Evolutionary conservation across 345 rosid genomes (phyloP).

Genomic region (Rhodamnia argentea): DNA sequence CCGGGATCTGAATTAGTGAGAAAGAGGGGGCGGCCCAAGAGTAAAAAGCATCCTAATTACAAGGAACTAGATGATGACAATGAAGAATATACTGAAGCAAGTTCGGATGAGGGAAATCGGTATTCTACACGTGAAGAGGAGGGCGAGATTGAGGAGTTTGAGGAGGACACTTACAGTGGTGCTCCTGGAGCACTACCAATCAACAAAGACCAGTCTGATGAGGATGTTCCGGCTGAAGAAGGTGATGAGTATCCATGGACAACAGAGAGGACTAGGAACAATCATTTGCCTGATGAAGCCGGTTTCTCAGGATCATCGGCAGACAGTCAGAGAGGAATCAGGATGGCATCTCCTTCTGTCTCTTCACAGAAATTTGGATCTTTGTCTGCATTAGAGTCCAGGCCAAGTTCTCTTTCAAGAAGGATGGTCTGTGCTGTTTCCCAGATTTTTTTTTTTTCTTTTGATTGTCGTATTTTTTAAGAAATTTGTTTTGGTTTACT

Average conservation of each 20-base stretch:
- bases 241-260: constrained; percentile 46
- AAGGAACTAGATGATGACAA: constrained; percentile 89
- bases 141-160: constrained; percentile 70
- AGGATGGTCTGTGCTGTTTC: constrained; percentile 48
- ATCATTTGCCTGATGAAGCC: constrained; percentile 42
- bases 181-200: constrained; percentile 42
- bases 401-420: constrained; percentile 76
- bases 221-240: constrained; percentile 50
- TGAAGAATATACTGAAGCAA: constrained; percentile 82
- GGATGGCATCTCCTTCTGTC: constrained; percentile 66
- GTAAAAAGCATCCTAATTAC: constrained; percentile 74
- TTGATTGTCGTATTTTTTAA: not conserved
- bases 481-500: constrained; percentile 3
- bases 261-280: constrained; percentile 40
- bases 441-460: not conserved
- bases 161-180: constrained; percentile 74
- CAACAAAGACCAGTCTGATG: constrained; percentile 71
- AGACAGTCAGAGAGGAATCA: constrained; percentile 50
- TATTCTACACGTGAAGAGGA: constrained; percentile 85
- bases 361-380: constrained; percentile 94
- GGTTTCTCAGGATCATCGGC: constrained; percentile 94
- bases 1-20: constrained; percentile 36
- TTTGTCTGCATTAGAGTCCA: constrained; percentile 88
- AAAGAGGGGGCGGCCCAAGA: constrained; percentile 85
- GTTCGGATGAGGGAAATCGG: constrained; percentile 75